These are phyloP conservation scores for Teratosphaeriaceae sp. DNA, from an alignment of 2,329 filamentous ascomycete species.

Conservation along the genomic window DNA sequence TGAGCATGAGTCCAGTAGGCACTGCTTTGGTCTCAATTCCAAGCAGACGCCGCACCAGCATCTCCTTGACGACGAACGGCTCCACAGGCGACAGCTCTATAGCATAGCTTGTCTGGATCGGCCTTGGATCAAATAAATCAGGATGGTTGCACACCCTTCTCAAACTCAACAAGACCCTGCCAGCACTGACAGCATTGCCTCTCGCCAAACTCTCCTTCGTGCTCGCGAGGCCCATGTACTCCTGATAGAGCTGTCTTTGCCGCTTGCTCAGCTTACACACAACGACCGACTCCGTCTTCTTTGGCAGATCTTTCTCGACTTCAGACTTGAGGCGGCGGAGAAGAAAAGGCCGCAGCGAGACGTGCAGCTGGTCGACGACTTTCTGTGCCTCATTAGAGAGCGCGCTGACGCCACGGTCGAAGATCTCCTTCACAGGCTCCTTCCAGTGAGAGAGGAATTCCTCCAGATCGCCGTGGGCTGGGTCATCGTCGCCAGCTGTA, in stretches of 20 bases:
- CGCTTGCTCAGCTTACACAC: conserved; percentile 93
- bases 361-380: conserved; percentile 89
- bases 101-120: conserved; percentile 93
- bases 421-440: conserved; percentile 89
- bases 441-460: conserved; percentile 97
- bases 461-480: conserved; percentile 79
- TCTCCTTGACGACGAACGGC: conserved; percentile 66
- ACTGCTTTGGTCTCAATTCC: conserved; percentile 12
- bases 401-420: conserved; percentile 87
- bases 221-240: conserved; percentile 84
- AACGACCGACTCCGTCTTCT: conserved; percentile 94
- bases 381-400: conserved; percentile 91
- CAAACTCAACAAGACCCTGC: conserved; percentile 96
- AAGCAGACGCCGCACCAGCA: conserved; percentile 55
- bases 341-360: conserved; percentile 86
- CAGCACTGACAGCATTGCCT: conserved; percentile 95
- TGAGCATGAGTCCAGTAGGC: conserved; percentile 15
- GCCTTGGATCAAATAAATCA: conserved; percentile 90
- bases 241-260: conserved; percentile 92
- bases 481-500: conserved; percentile 80
- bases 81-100: conserved; percentile 67
- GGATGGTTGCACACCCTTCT: conserved; percentile 98
- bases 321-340: conserved; percentile 88
- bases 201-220: conserved; percentile 86
- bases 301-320: conserved; percentile 98